A percentile compares a stretch with the other conserved stretches of the same genome.
Evolutionary conservation across 139 green algal genomes (phyloP).

Genomic region (Chlamydomonas schloesseri): DNA sequence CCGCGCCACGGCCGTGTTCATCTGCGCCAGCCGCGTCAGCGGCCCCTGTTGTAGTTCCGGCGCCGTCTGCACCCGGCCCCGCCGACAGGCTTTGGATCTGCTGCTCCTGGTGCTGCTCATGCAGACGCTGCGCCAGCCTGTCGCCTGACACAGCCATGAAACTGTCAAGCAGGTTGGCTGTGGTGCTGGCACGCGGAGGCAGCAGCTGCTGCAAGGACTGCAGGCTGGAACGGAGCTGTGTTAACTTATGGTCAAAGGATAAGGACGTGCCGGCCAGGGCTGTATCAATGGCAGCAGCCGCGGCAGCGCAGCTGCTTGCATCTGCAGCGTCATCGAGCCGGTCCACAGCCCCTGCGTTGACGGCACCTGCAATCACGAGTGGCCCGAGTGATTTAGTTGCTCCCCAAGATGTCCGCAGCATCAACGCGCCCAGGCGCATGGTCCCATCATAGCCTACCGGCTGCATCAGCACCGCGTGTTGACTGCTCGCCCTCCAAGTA

Average conservation of each 20-base stretch:
- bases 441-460: neutral
- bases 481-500: neutral
- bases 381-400: no score
- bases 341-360: neutral
- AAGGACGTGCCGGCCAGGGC: neutral
- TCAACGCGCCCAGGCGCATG: no score
- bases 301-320: no score
- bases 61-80: no score
- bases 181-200: constrained; percentile 14
- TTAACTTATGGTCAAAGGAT: neutral
- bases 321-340: neutral
- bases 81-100: no score
- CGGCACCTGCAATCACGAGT: no score
- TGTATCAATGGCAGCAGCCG: neutral
- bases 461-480: neutral
- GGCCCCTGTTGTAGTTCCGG: no score
- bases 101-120: neutral
- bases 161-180: constrained; percentile 37
- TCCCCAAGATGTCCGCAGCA: no score
- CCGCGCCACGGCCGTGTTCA: neutral
- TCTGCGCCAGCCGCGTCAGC: neutral
- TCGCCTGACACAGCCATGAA: constrained; percentile 14
- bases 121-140: neutral
- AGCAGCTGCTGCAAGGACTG: constrained; percentile 32
- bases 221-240: constrained; percentile 33